A percentile compares a stretch with the other conserved stretches of the same genome.
phyloP scores from a whole-genome alignment of 1,139 yeast genomes.

The Chernovozyma aurita region DNA sequence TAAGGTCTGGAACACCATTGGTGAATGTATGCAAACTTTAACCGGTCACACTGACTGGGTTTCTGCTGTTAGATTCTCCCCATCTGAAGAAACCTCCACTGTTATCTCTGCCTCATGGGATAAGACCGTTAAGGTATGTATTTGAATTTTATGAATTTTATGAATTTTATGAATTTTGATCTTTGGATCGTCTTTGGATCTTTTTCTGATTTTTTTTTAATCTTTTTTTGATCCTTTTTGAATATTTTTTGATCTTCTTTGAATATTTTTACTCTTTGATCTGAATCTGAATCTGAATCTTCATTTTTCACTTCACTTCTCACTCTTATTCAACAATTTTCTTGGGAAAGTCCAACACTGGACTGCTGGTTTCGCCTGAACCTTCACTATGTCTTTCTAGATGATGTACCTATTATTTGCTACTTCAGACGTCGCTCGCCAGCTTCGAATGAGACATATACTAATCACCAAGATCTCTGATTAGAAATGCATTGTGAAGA shows the following conservation, averaged over 20 bases:
- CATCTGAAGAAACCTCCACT: constrained; percentile 66
- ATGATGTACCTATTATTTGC: constrained; percentile 90
- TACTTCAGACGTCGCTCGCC: constrained; percentile 88
- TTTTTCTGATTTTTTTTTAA: constrained; percentile 11
- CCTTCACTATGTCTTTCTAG: constrained; percentile 12
- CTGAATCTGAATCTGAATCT: constrained; percentile 2
- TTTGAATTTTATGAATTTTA: not conserved
- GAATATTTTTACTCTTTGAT: too few relatives aligned
- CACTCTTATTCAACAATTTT: constrained; percentile 2
- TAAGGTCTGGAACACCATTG: constrained; percentile 99
- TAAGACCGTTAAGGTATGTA: constrained; percentile 97
- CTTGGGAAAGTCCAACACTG: constrained; percentile 2
- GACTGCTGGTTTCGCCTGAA: too few relatives aligned
- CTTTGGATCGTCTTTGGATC: too few relatives aligned
- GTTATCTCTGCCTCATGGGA: constrained; percentile 99
- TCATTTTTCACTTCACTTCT: constrained; percentile 6
- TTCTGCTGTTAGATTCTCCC: constrained; percentile 94
- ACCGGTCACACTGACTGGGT: constrained; percentile 99
- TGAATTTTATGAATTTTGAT: not conserved
- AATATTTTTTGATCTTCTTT: too few relatives aligned
- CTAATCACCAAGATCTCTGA: constrained; percentile 99
- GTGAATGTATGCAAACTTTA: constrained; percentile 96
- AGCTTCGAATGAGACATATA: constrained; percentile 91
- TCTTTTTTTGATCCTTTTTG: too few relatives aligned
- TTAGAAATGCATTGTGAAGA: constrained; percentile 13